Conservation (phyloP, 306 rosid genomes). For the Benincasa hispida region DNA sequence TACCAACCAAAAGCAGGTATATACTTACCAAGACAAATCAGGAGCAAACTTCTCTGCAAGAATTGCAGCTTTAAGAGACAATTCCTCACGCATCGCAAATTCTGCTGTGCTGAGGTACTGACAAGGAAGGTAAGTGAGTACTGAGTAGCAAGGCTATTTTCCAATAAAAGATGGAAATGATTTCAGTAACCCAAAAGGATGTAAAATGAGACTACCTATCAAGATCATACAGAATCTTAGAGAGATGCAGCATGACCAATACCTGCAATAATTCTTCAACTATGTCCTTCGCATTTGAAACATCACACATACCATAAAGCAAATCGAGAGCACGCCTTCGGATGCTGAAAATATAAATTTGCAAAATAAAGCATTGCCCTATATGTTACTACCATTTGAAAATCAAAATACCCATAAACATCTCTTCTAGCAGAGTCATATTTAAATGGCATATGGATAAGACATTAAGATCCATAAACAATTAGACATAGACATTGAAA, state of each 20-base stretch:
- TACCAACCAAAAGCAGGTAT: not conserved
- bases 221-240: not conserved
- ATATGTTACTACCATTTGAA: not conserved
- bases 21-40: slow-evolving; percentile 81
- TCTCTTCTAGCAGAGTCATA: not conserved
- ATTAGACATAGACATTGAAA: not conserved
- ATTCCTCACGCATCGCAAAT: slow-evolving; percentile 96
- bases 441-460: not conserved
- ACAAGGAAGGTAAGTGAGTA: slow-evolving; percentile 23
- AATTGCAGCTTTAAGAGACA: slow-evolving; percentile 97
- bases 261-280: slow-evolving; percentile 98
- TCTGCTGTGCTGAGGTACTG: slow-evolving; percentile 99
- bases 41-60: slow-evolving; percentile 99
- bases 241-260: slow-evolving; percentile 5
- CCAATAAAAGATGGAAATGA: not conserved
- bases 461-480: not conserved
- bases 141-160: slow-evolving; percentile 15
- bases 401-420: not conserved
- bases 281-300: slow-evolving; percentile 97
- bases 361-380: slow-evolving; percentile 7
- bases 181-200: not conserved
- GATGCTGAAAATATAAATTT: slow-evolving; percentile 43
- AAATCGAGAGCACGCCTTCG: slow-evolving; percentile 99
- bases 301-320: slow-evolving; percentile 99
- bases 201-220: not conserved